A percentile compares a stretch with the other conserved stretches of the same genome.
phyloP scores from a whole-genome alignment of 495 filamentous ascomycete genomes.

The Podospora conica region DNA sequence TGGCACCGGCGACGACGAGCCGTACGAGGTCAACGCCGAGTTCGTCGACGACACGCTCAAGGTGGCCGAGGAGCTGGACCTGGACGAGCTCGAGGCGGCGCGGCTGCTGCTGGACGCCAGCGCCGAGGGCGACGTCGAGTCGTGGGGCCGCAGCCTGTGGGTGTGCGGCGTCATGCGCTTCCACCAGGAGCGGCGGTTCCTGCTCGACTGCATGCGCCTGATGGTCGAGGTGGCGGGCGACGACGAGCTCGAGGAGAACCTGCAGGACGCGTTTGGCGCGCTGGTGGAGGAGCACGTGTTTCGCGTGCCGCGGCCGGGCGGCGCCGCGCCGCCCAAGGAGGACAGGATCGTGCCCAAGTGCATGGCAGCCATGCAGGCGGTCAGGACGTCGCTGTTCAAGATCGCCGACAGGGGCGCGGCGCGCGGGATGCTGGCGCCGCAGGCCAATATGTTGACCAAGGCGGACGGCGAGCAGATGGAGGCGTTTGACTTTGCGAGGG shows the following conservation, averaged over 20 bases:
- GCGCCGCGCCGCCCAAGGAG: slow-evolving; percentile 5
- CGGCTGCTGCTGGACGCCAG: slow-evolving; percentile 61
- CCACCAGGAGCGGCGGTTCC: slow-evolving; percentile 68
- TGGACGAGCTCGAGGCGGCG: slow-evolving; percentile 85
- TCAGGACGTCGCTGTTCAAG: slow-evolving; percentile 64
- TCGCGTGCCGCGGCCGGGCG: slow-evolving; percentile 23
- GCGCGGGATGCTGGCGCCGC: slow-evolving; percentile 59
- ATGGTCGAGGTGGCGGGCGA: slow-evolving; percentile 61
- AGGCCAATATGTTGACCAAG: slow-evolving; percentile 44
- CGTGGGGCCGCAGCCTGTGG: slow-evolving; percentile 60
- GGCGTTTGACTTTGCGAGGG: slow-evolving; percentile 63
- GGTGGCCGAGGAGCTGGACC: slow-evolving; percentile 76
- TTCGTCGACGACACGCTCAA: slow-evolving; percentile 74
- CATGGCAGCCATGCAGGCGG: slow-evolving; percentile 61
- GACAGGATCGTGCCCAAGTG: slow-evolving; percentile 59
- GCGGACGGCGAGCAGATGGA: slow-evolving; percentile 61
- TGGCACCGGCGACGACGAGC: slow-evolving; percentile 43
- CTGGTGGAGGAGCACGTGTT: slow-evolving; percentile 38
- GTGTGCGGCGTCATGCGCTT: slow-evolving; percentile 75
- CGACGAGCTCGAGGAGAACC: slow-evolving; percentile 33
- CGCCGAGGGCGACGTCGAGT: slow-evolving; percentile 56
- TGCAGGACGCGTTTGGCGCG: slow-evolving; percentile 33
- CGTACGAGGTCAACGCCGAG: slow-evolving; percentile 78
- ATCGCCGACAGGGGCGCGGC: slow-evolving; percentile 67
- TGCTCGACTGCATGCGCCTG: slow-evolving; percentile 77